Base-by-base conservation (phyloP, 345 rosid species). In the Pseudoturritis turrita region DNA sequence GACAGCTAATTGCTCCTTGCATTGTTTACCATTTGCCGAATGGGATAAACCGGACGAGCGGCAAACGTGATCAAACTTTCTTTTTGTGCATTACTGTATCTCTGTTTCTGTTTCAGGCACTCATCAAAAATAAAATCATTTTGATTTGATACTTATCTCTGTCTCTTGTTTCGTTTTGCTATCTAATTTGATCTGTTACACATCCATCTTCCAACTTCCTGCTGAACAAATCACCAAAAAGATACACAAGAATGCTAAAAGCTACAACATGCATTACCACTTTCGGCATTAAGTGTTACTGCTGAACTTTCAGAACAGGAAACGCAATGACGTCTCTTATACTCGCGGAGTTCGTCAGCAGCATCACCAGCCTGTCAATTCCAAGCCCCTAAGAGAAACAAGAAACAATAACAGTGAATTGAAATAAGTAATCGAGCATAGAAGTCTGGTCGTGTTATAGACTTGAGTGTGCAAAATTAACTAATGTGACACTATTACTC, bases 261-360 rank as follows among this genome's bases (percentile, higher is more conserved):
- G 44, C 61, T 70, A 70, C 66, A 76, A 37, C 50, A 60, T 62
- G 23, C 54, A 29, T 44, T 61, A 14, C 70, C 75, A 22, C 47
- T 43, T 55, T 28, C 4, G 13, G 35, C 17, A 44, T 39, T n/a
- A 37, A 46, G 49, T 29, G 55, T 65, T 83, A 85, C 56, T 78
- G 91, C 81, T 91, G 96, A 71, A 78, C 74, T 86, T 87, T 91
- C 41, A 88, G 82, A 75, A 87, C 88, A 3, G 96, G 99, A 80
- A 91, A 95, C 25, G 97, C 97, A 62, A 91, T 95, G 22, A 89
- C 99, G 62, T 95, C 97, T 43, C 97, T 82, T 54, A 95, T 89
- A 73, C 92, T 89, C 31, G 96, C 88, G 1, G 96, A 89, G 81
- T 91, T 80, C 0, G 96, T 89, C 84, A 91, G 74, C 56, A 91